phyloP scores from a whole-genome alignment of 2,329 filamentous ascomycete genomes.

The Cercospora nicotianae region DNA sequence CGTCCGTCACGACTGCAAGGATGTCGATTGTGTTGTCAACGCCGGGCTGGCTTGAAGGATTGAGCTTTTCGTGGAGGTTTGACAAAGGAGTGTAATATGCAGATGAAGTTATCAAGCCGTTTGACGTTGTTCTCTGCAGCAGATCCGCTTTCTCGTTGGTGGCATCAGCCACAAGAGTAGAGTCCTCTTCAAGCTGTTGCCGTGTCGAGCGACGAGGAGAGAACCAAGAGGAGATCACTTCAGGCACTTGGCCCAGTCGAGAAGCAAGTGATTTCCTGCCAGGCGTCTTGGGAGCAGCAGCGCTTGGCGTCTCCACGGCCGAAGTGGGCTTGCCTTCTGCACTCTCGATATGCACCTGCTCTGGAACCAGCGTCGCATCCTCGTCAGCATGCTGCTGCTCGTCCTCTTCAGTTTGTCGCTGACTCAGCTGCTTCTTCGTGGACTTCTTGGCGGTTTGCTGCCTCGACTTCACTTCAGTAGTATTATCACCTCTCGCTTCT shows the following conservation, averaged over 20 bases:
- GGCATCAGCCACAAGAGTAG: background rate
- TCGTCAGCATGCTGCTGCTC: background rate
- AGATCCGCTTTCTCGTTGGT: conserved; percentile 7
- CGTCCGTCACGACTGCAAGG: conserved; percentile 45
- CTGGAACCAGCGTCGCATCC: background rate
- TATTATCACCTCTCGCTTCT: background rate
- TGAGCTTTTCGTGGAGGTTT: conserved; percentile 42
- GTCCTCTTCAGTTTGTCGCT: background rate
- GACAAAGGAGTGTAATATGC: conserved; percentile 50
- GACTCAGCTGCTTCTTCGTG: background rate
- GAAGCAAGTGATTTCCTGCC: conserved; percentile 32
- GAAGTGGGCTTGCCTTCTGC: background rate
- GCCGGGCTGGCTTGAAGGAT: conserved; percentile 41
- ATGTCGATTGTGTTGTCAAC: conserved; percentile 43
- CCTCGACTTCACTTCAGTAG: background rate
- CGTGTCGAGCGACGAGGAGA: conserved; percentile 33
- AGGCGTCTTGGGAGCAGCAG: conserved; percentile 14
- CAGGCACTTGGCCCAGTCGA: conserved; percentile 37
- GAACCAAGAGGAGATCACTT: conserved; percentile 41
- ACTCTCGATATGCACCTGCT: background rate
- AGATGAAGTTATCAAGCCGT: conserved; percentile 24
- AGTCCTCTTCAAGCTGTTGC: conserved; percentile 12
- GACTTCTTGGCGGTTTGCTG: conserved; percentile 3
- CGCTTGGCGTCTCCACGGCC: background rate
- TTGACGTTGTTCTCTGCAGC: conserved; percentile 12